A percentile compares a stretch with the other conserved stretches of the same genome.
These are phyloP conservation scores for Fistulifera solaris DNA, from an alignment of 108 stramenopile genomes.

Conservation along the genomic window DNA sequence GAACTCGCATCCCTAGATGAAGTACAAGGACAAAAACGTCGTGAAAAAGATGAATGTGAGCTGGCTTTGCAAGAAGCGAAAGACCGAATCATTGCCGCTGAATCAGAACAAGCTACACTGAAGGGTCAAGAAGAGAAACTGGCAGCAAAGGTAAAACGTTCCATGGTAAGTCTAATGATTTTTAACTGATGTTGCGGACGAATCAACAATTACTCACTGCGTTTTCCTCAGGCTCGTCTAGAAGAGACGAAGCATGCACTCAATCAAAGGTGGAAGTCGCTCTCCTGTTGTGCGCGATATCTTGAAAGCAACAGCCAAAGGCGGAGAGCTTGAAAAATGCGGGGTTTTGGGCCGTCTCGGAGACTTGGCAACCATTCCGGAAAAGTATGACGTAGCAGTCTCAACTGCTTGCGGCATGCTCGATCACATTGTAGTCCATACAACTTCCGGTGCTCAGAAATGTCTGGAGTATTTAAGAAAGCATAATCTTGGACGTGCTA, in stretches of 20 bases:
- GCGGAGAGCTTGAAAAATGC: constrained; percentile 70
- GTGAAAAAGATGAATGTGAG: constrained; percentile 34
- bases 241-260: constrained; percentile 72
- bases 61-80: constrained; percentile 36
- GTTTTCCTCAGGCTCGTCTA: constrained; percentile 35
- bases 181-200: constrained; percentile 1
- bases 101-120: constrained; percentile 47
- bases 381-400: constrained; percentile 93
- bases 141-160: constrained; percentile 36
- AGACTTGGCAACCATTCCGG: constrained; percentile 85
- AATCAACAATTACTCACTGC: background rate
- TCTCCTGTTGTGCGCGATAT: constrained; percentile 72
- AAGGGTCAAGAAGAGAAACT: constrained; percentile 36
- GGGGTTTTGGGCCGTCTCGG: constrained; percentile 95
- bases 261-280: constrained; percentile 38
- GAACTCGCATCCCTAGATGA: constrained; percentile 63
- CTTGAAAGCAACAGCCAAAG: constrained; percentile 73
- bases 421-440: constrained; percentile 94
- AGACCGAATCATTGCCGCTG: constrained; percentile 30
- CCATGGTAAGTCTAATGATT: constrained; percentile 42
- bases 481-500: constrained; percentile 90
- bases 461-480: constrained; percentile 88
- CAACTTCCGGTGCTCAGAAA: constrained; percentile 86
- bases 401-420: constrained; percentile 92
- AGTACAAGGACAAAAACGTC: constrained; percentile 39